phyloP scores from a whole-genome alignment of 2,329 filamentous ascomycete genomes.

The Neonectria neomacrospora region DNA sequence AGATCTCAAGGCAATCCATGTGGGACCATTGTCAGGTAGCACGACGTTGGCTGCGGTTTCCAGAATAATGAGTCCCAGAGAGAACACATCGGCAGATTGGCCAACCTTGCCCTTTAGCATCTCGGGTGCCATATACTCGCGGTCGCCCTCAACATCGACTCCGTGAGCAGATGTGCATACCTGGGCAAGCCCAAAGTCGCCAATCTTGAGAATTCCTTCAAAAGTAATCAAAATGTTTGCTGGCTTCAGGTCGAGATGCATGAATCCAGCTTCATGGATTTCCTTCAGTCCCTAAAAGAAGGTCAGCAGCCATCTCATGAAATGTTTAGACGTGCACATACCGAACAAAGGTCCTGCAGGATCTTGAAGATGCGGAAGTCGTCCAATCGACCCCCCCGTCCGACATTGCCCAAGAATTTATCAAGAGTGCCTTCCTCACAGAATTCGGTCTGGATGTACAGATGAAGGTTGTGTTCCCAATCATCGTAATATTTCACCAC shows the following conservation, averaged over 20 bases:
- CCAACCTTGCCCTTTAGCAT: slow-evolving; percentile 88
- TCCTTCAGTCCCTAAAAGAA: slow-evolving; percentile 79
- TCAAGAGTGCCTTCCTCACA: slow-evolving; percentile 95
- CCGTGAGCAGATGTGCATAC: slow-evolving; percentile 78
- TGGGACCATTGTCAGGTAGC: slow-evolving; percentile 90
- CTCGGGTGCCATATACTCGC: slow-evolving; percentile 95
- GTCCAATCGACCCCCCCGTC: slow-evolving; percentile 86
- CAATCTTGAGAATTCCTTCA: slow-evolving; percentile 85
- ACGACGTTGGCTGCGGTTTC: slow-evolving; percentile 95
- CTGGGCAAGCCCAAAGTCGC: slow-evolving; percentile 86
- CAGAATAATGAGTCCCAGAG: slow-evolving; percentile 91
- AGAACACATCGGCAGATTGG: slow-evolving; percentile 93
- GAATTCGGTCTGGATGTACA: slow-evolving; percentile 98
- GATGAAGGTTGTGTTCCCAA: slow-evolving; percentile 86
- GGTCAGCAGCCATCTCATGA: slow-evolving; percentile 17
- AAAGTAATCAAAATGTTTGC: slow-evolving; percentile 86
- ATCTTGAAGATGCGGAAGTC: slow-evolving; percentile 99
- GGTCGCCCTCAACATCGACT: slow-evolving; percentile 92
- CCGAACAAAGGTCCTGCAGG: slow-evolving; percentile 83
- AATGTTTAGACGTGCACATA: slow-evolving; percentile 58
- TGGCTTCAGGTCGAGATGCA: slow-evolving; percentile 87
- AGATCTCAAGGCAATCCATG: slow-evolving; percentile 89
- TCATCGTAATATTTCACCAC: slow-evolving; percentile 84
- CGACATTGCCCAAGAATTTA: slow-evolving; percentile 83
- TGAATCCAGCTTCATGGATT: slow-evolving; percentile 88